phyloP scores from a whole-genome alignment of 2,329 filamentous ascomycete species.

The Paracoccidioides brasiliensis region DNA sequence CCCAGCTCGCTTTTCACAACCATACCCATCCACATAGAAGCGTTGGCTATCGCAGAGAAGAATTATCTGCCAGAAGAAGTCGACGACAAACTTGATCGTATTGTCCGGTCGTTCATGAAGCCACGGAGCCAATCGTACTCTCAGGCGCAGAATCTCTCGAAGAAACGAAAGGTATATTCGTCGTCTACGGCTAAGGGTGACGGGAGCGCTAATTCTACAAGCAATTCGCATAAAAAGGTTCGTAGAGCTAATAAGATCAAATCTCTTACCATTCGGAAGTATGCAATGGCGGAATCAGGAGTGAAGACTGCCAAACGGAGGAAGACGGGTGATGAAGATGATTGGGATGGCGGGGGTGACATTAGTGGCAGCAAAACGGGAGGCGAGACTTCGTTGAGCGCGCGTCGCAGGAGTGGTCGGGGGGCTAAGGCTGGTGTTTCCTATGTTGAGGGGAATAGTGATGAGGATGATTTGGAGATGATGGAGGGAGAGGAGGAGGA shows the following conservation, averaged over 20 bases:
- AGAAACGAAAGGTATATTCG: slow-evolving; percentile 29
- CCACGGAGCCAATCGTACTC: slow-evolving; percentile 30
- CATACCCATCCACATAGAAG: slow-evolving; percentile 62
- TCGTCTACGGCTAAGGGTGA: slow-evolving; percentile 13
- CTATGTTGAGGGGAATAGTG: slow-evolving; percentile 33
- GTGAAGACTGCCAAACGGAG: slow-evolving; percentile 22
- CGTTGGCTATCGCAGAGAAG: slow-evolving; percentile 75
- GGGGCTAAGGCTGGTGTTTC: slow-evolving; percentile 25
- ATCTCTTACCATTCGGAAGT: slow-evolving; percentile 21
- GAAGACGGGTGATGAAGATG: slow-evolving; percentile 26
- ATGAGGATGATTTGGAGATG: slow-evolving; percentile 33
- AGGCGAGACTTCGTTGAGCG: slow-evolving; percentile 20
- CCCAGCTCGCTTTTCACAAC: slow-evolving; percentile 66
- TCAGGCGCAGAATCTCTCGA: slow-evolving; percentile 14
- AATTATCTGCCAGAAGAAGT: slow-evolving; percentile 67
- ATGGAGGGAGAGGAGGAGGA: slow-evolving; percentile 24
- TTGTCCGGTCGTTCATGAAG: slow-evolving; percentile 59
- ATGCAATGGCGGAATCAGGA: slow-evolving; percentile 17
- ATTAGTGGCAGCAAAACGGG: slow-evolving; percentile 20
- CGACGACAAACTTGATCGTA: slow-evolving; percentile 61
- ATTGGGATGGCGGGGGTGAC: slow-evolving; percentile 27
- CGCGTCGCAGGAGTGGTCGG: slow-evolving; percentile 29
- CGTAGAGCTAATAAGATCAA: slow-evolving; percentile 19
- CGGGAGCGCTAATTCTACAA: slow-evolving; percentile 16
- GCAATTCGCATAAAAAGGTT: slow-evolving; percentile 17